phyloP scores from a whole-genome alignment of 2,329 filamentous ascomycete species.

The Trichoderma simmonsii region DNA sequence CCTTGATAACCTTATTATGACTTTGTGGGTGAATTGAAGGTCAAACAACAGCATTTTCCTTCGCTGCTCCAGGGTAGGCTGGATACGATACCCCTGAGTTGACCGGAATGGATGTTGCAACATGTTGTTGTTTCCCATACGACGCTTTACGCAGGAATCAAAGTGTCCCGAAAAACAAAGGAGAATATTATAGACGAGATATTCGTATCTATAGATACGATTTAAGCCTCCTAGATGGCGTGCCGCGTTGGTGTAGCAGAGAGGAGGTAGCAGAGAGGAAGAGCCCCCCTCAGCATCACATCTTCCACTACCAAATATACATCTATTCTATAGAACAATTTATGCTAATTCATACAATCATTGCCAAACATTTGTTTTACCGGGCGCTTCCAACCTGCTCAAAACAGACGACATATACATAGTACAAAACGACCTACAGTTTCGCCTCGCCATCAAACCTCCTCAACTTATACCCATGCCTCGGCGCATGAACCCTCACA shows the following conservation, averaged over 20 bases:
- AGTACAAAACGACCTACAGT: background rate
- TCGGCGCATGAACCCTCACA: slow-evolving; percentile 59
- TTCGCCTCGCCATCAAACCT: slow-evolving; percentile 25
- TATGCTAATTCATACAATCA: background rate
- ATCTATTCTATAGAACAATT: background rate
- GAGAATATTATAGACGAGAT: no score
- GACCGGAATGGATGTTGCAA: background rate
- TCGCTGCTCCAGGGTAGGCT: background rate
- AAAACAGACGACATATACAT: background rate
- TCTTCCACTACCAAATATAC: background rate
- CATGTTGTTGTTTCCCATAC: background rate
- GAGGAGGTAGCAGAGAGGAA: no score
- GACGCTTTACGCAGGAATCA: background rate
- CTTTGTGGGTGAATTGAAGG: background rate
- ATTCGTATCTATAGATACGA: background rate
- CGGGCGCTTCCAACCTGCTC: background rate
- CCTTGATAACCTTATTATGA: background rate
- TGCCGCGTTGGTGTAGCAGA: no score
- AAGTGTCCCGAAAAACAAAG: background rate
- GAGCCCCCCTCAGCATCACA: background rate
- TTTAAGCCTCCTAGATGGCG: background rate
- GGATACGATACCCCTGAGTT: background rate
- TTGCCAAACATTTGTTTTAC: background rate
- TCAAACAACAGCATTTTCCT: background rate
- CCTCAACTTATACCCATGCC: slow-evolving; percentile 54